phyloP scores from a whole-genome alignment of 169 alveolate genomes.

The Pseudocohnilembus persalinus region DNA sequence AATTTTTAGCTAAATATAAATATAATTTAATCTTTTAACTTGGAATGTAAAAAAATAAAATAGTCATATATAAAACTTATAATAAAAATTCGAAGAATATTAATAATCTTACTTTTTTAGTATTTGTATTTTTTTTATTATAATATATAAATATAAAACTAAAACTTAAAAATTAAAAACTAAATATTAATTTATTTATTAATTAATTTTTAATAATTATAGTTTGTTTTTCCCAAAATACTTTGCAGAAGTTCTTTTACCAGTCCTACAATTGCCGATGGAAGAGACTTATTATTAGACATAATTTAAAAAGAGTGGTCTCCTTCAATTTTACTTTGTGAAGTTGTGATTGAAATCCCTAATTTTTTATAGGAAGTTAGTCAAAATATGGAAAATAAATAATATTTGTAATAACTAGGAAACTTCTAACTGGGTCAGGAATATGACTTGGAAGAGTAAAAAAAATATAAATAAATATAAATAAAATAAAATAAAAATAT shows the following conservation, averaged over 20 bases:
- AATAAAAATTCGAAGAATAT: too few species aligned
- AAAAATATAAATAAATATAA: too few species aligned
- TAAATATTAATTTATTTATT: too few species aligned
- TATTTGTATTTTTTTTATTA: too few species aligned
- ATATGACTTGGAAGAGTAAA: not conserved
- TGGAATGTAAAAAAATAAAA: too few species aligned
- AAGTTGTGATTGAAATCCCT: not conserved
- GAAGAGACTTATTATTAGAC: not conserved
- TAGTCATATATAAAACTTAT: too few species aligned
- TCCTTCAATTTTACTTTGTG: not conserved
- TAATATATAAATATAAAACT: not conserved
- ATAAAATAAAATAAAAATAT: too few species aligned
- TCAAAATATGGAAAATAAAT: not conserved
- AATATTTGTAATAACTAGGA: not conserved
- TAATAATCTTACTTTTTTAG: too few species aligned
- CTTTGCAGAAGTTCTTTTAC: not conserved
- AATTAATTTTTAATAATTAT: too few species aligned
- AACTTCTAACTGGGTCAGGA: not conserved
- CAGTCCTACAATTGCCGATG: not conserved
- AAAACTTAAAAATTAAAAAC: too few species aligned
- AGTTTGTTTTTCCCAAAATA: not conserved
- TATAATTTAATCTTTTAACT: too few species aligned
- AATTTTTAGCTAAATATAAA: too few species aligned
- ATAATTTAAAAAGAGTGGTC: not conserved
- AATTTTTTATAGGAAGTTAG: not conserved